phyloP scores from a whole-genome alignment of 495 filamentous ascomycete genomes.

The Darksidea phi region DNA sequence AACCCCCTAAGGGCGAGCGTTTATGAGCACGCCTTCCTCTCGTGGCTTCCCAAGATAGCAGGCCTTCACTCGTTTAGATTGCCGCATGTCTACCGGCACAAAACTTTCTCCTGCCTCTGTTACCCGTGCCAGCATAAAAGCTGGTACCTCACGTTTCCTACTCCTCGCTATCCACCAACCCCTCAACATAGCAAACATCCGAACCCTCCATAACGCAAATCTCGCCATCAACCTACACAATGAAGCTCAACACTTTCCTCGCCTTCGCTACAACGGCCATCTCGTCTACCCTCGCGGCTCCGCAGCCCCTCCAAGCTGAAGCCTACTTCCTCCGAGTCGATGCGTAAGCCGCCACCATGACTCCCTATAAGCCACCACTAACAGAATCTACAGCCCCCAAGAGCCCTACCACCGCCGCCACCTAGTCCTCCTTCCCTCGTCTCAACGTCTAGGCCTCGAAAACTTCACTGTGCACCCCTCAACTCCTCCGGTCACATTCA shows the following conservation, averaged over 20 bases:
- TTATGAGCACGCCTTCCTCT: no score
- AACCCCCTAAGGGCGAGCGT: no score
- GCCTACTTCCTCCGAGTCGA: neutral
- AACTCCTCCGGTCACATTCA: slow-evolving; percentile 5
- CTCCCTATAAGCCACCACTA: neutral
- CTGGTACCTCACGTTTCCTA: no score
- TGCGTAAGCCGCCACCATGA: neutral
- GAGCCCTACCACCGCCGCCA: slow-evolving; percentile 7
- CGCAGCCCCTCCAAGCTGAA: neutral
- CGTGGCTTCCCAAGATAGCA: no score
- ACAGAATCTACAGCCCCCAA: slow-evolving; percentile 4
- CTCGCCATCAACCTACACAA: neutral
- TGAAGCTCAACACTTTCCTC: neutral
- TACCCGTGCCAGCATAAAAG: no score
- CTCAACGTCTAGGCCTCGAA: slow-evolving; percentile 14
- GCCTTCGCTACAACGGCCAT: neutral
- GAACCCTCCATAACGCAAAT: neutral
- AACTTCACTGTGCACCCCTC: slow-evolving; percentile 22
- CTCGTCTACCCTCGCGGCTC: neutral
- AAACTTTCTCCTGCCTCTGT: no score
- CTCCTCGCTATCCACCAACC: neutral
- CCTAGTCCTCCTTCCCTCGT: slow-evolving; percentile 1
- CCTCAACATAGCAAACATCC: neutral
- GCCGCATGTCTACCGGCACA: no score
- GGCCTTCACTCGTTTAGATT: no score